Percentiles rank a stretch among this genome's conserved stretches.
These are phyloP conservation scores for Colletotrichum musae DNA, from an alignment of 2,329 filamentous ascomycete species.

Conservation along the genomic window DNA sequence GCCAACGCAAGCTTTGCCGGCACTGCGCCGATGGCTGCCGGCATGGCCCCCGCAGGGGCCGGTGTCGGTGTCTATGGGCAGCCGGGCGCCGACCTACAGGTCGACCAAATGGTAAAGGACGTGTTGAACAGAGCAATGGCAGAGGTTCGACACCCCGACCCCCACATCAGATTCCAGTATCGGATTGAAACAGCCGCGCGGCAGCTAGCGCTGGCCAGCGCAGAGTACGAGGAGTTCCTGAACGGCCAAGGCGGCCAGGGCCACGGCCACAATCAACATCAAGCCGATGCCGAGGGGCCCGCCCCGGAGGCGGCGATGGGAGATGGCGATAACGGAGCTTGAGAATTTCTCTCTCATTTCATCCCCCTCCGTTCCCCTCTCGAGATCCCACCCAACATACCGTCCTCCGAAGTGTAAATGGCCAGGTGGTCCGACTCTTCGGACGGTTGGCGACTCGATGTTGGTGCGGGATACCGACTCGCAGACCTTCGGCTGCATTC, in stretches of 20 bases:
- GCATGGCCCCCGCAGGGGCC: slow-evolving; percentile 49
- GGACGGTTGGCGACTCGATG: background rate
- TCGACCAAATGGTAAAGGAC: slow-evolving; percentile 52
- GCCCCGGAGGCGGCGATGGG: slow-evolving; percentile 38
- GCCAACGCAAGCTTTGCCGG: slow-evolving; percentile 49
- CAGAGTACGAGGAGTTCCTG: slow-evolving; percentile 64
- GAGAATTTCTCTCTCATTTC: slow-evolving; percentile 1
- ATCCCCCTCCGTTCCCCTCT: too few species aligned
- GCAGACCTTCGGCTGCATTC: background rate
- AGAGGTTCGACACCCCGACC: slow-evolving; percentile 60
- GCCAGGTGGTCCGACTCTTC: slow-evolving; percentile 15
- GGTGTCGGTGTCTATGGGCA: slow-evolving; percentile 38
- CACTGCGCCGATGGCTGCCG: slow-evolving; percentile 43
- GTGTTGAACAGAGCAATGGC: slow-evolving; percentile 63
- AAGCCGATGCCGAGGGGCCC: slow-evolving; percentile 38
- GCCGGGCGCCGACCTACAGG: slow-evolving; percentile 26
- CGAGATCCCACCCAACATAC: background rate
- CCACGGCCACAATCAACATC: slow-evolving; percentile 45
- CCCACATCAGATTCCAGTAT: slow-evolving; percentile 61
- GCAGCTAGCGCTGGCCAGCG: slow-evolving; percentile 67
- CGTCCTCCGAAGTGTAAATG: slow-evolving; percentile 9
- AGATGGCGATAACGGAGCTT: slow-evolving; percentile 40
- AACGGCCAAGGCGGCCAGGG: slow-evolving; percentile 47
- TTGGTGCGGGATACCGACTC: background rate
- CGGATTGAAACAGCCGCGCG: slow-evolving; percentile 68